phyloP scores from a whole-genome alignment of 768 basidiomycete species.

The Coprinopsis strossmayeri region DNA sequence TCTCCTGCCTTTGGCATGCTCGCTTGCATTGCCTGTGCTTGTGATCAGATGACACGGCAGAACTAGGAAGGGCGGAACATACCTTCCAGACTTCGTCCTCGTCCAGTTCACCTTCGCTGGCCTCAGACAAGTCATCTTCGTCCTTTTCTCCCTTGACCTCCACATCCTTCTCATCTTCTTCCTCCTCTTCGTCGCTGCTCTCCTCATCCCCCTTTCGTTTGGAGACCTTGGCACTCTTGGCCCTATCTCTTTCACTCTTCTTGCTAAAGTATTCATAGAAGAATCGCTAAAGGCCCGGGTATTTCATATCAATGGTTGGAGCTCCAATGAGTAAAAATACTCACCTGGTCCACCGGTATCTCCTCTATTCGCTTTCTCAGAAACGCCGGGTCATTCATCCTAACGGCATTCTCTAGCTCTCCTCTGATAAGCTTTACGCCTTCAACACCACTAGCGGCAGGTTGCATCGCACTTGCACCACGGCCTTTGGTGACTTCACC shows the following conservation, averaged over 20 bases:
- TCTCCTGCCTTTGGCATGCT: constrained; percentile 65
- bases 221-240: constrained; percentile 33
- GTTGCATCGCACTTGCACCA: constrained; percentile 94
- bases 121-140: constrained; percentile 38
- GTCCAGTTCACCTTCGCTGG: constrained; percentile 21
- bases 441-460: constrained; percentile 64
- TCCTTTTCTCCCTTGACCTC: constrained; percentile 37
- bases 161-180: constrained; percentile 30
- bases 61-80: neutral
- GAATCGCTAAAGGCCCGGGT: constrained; percentile 53
- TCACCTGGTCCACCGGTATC: constrained; percentile 82
- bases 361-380: constrained; percentile 62
- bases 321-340: constrained; percentile 16
- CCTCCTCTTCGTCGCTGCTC: constrained; percentile 30
- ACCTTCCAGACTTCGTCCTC: constrained; percentile 86
- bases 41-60: constrained; percentile 3
- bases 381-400: constrained; percentile 74
- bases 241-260: constrained; percentile 53
- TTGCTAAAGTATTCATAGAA: constrained; percentile 85
- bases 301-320: no score
- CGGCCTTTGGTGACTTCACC: constrained; percentile 33
- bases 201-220: constrained; percentile 27
- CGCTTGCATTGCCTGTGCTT: constrained; percentile 77
- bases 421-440: constrained; percentile 71
- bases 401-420: constrained; percentile 36